Base-by-base conservation (phyloP, 176 grass and related monocot genomes). In the Olyra latifolia region DNA sequence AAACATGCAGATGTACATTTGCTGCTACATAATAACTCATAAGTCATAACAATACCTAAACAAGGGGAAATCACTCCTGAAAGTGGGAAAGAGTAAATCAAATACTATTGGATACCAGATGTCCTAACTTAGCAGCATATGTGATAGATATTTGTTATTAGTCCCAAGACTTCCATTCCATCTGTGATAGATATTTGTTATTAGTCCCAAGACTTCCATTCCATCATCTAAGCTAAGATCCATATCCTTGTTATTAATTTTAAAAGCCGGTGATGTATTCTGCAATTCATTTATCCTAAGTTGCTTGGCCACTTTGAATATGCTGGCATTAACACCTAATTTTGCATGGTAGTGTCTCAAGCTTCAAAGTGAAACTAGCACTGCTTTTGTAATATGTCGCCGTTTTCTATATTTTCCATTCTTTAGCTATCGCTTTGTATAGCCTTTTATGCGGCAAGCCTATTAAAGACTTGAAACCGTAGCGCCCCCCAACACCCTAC, bases 381-480 rank as follows among this genome's bases (percentile, higher is more conserved):
- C 56, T 22, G 0, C 17, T 59, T 46, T 10, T 10, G 39, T 71
- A 44, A 44, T 30, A 43, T 40, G 0, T 67, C 83, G 5, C 20
- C 47, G 20, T 80, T 40, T 46, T 71, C 50, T 40, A 14, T 69
- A 69, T 44, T 46, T 75, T 1, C 25, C 69, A 42, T 40, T 42
- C 3, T 50, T 73, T 13, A 72, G 1, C 24, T 71, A 16, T 76
- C 9, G 15, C 27, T 58, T 20, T 71, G 15, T 81, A 20, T 46
- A 80, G 55, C 44, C 38, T 75, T 53, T 12, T 76, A 20, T 77
- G 29, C 64, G 57, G 72, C 60, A 56, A 46, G 46, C 28, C 49
- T 58, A 68, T 38, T 42, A 28, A n/a, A 10, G 9, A 56, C 14
- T 80, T 13, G 56, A 72, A 78, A 49, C 29, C 29, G 28, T 41